Evolutionary conservation across 106 monocot species (phyloP), one percentile per base, ranked within the genome.

Genomic region (Dendrobium catenatum): DNA sequence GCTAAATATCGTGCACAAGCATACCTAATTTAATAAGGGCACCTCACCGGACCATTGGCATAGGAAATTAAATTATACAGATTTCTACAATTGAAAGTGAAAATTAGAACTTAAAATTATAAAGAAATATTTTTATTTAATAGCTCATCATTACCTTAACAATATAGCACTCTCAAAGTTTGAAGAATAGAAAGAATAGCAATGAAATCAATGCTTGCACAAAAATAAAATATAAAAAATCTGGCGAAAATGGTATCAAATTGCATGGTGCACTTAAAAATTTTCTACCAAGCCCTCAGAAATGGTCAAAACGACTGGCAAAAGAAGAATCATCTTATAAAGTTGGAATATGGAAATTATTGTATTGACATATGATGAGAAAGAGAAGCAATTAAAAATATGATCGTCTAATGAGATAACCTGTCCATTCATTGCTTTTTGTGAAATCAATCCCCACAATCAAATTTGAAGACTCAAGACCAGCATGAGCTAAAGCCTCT

Each of bases 401-500:
- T 44, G 41, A 43, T 43, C 20, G 37, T 77, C 22, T 6, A 16
- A 44, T 51, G 20, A 56, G 19, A 78, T 44, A 24, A 82, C 82
- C 82, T 82, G 82, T 77, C 82, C 82, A 82, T 56, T 82, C 82
- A 77, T 82, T 82, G 44, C 82, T 82, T 58, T 82, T 82, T 40
- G 82, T 82, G 22, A 82, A 82, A 77, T 82, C 82, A 68, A 82
- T 82, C 43, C 82, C 82, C 66, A 82, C 77, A 68, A 82, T 82
- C 68, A 82, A 77, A 82, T 82, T 82, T 49, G 82, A 82, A 61
- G 82, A 82, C 64, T 82, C 82, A 9, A 82, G 82, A 22, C 82
- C 82, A 66, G 82, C 47, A 75, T 82, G 77, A 77, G 77, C 67
- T 77, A 82, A 68, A 5, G 82, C 82, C 55, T 66, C 77, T 6